A percentile compares a stretch with the other conserved stretches of the same genome.
phyloP scores from a whole-genome alignment of 768 basidiomycete genomes.

The Hericium alpestre region DNA sequence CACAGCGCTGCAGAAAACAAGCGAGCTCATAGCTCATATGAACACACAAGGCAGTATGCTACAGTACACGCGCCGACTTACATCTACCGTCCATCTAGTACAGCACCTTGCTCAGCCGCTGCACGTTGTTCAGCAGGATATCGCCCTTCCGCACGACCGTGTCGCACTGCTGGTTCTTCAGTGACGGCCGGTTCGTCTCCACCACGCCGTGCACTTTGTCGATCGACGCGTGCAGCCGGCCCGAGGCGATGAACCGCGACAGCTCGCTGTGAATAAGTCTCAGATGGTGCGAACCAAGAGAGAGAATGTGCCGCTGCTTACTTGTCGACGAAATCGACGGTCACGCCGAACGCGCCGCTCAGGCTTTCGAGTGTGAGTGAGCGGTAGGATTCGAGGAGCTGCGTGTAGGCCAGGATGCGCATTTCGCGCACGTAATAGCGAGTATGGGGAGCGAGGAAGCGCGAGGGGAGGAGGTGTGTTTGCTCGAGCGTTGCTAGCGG shows the following conservation, averaged over 20 bases:
- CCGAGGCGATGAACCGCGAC: constrained; percentile 82
- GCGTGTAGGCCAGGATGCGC: constrained; percentile 87
- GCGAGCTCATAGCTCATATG: too few species aligned
- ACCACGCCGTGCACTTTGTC: constrained; percentile 94
- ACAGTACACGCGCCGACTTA: too few species aligned
- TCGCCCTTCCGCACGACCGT: constrained; percentile 92
- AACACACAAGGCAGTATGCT: too few species aligned
- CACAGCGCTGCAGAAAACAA: too few species aligned
- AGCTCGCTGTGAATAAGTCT: constrained; percentile 51
- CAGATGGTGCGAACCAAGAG: not conserved
- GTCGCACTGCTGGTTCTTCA: constrained; percentile 84
- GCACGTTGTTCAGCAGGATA: constrained; percentile 75
- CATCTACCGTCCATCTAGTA: constrained; percentile 21
- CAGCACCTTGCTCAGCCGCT: constrained; percentile 84
- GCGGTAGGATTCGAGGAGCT: constrained; percentile 85
- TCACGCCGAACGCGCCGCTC: constrained; percentile 80
- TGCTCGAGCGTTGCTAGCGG: constrained; percentile 78
- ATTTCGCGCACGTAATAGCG: constrained; percentile 91
- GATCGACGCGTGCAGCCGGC: constrained; percentile 77
- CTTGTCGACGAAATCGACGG: constrained; percentile 80
- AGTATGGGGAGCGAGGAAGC: constrained; percentile 75
- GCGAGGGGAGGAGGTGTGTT: constrained; percentile 77
- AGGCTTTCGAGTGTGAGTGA: constrained; percentile 84
- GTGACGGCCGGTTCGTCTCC: constrained; percentile 71
- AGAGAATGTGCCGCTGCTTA: constrained; percentile 29